Percentiles rank a stretch among this genome's conserved stretches.
Evolutionary conservation across 257 asterid species (phyloP).

Genomic region (Solanum arcanum): DNA sequence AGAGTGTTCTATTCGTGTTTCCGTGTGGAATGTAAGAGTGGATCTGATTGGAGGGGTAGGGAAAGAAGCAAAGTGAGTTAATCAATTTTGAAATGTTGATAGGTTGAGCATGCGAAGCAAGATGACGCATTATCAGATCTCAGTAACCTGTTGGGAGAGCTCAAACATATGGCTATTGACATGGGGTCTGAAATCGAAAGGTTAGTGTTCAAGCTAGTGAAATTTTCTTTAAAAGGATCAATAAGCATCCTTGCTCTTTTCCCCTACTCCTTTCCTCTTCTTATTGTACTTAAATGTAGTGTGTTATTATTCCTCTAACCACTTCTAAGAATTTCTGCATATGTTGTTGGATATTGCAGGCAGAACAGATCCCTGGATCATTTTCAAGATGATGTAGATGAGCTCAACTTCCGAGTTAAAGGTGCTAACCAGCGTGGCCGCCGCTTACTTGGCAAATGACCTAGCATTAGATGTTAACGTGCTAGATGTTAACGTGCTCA

Average conservation of each 20-base stretch:
- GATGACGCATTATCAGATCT: constrained; percentile 57
- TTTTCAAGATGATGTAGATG: constrained; percentile 56
- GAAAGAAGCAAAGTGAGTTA: not conserved
- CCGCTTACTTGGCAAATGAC: constrained; percentile 45
- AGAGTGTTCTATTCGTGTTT: not conserved
- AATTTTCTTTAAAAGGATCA: not conserved
- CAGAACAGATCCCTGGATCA: constrained; percentile 46
- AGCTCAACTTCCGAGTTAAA: constrained; percentile 46
- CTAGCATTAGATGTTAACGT: not conserved
- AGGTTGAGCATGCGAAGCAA: constrained; percentile 66
- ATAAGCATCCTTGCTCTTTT: not conserved
- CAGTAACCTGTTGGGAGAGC: constrained; percentile 58
- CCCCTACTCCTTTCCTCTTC: not conserved
- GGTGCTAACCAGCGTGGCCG: constrained; percentile 50
- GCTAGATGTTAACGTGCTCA: not conserved
- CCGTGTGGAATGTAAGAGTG: not conserved
- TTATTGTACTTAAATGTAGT: not conserved
- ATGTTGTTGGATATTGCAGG: constrained; percentile 25
- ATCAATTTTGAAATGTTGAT: not conserved
- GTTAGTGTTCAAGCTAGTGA: constrained; percentile 15
- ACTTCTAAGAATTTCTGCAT: not conserved
- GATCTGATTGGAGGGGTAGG: not conserved
- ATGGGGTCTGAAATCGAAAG: constrained; percentile 79
- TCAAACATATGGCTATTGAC: constrained; percentile 70
- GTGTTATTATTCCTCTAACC: not conserved